Base-by-base conservation (phyloP, 768 basidiomycete genomes). In the Hericium alpestre region DNA sequence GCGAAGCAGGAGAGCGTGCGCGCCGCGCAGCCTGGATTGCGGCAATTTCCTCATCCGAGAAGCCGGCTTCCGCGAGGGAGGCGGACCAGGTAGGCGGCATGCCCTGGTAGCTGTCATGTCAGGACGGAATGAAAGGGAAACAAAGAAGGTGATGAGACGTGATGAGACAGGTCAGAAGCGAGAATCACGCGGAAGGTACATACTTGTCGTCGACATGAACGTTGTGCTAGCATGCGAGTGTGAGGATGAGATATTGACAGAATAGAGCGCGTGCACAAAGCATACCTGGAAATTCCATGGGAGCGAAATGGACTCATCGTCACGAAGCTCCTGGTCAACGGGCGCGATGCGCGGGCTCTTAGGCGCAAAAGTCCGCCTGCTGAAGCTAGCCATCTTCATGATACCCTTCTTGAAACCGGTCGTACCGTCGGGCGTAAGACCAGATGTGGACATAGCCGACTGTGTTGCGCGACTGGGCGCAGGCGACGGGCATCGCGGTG, bases 201-300 rank as follows among this genome's bases (percentile, higher is more conserved):
- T 55, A 63, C 61, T 43, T 15, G 18, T 63, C 61, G 20, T 63
- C 61, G 38, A 63, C 51, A 51, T 63, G 61, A 3, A 63, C 51
- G 43, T 63, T 43, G 15, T 63, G 61, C 61, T 63, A 23, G 40
- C 37, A n/a, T 13, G 12, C 9, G n/a, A 3, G 39, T 38, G n/a
- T 16, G 15, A 15, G 23, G 20, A 8, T 51, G 18, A 20, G 22
- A 11, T 9, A n/a, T 27, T 25, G 38, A 39, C 32, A 25, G 32
- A 51, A 38, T 12, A 48, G 40, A 32, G 23, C 16, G 13, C 48
- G 23, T 49, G 46, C 39, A 7, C 16, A 27, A 7, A 10, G 10
- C 61, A 37, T 25, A 63, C 61, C 57, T 63, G 61, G 39, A 63
- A 47, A 38, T 63, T 63, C 55, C 55, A 63, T 18, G 61, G 61